Base-by-base conservation (phyloP, 352 stramenopile species). In the Achlya hypogyna region DNA sequence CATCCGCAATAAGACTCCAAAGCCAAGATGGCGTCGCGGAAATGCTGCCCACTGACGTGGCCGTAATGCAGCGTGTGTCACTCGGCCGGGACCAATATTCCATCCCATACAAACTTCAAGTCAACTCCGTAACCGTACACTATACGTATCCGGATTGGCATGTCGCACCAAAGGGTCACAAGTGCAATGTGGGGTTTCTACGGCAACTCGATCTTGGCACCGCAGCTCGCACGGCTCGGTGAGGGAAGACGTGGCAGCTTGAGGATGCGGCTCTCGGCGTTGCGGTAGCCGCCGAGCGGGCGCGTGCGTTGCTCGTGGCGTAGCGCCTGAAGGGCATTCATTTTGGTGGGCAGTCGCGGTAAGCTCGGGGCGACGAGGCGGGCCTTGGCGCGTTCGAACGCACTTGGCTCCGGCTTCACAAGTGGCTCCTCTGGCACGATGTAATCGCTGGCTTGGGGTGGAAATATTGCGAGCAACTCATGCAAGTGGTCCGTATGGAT, bases 1-100 rank as follows among this genome's bases (percentile, higher is more conserved):
- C 84, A 93, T 92, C 12, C n/a, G 38, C 38, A 9, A 9, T 45
- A 18, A 45, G 38, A n/a, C n/a, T n/a, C n/a, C n/a, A n/a, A n/a
- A n/a, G n/a, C 38, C 4, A 45, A 45, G 38, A 45, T 45, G 38
- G 38, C 38, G 38, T 45, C 38, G 38, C 38, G 38, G 38, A 10
- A 45, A 45, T 45, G 38, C 14, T n/a, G 12, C 38, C 38, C 38
- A 45, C 38, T 45, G 38, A 45, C 38, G 38, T 10, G 38, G 38
- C 38, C n/a, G 38, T 45, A 45, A 45, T 45, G 12, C 38, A n/a
- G 12, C 38, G n/a, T 45, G 6, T n/a, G 38, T 45, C 38, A 45
- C 38, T 10, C 38, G 1, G 2, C 38, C 38, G 12, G 14, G 12
- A 18, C 38, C 38, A 45, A 45, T 45, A 45, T 45, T 45, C 38